Conservation (phyloP, 2,329 filamentous ascomycete genomes). For the Mycocentrospora acerina region DNA sequence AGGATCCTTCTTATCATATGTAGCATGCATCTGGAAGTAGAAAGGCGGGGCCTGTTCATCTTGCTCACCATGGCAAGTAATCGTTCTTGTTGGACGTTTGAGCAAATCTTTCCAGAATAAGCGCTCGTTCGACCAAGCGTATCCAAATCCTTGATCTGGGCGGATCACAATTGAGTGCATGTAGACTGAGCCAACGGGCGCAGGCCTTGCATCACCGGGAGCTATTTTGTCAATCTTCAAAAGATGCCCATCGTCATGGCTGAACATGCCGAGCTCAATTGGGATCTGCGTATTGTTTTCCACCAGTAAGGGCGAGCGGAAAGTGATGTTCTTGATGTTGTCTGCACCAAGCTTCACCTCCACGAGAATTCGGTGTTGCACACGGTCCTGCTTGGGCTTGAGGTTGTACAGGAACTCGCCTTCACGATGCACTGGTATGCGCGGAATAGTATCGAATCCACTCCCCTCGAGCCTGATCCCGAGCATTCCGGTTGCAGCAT, state of each 20-base stretch:
- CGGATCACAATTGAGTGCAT: slow-evolving; percentile 85
- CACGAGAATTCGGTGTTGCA: slow-evolving; percentile 86
- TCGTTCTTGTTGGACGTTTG: slow-evolving; percentile 78
- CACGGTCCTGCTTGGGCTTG: slow-evolving; percentile 79
- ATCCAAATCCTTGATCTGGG: slow-evolving; percentile 94
- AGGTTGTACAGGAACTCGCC: slow-evolving; percentile 89
- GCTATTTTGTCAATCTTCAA: slow-evolving; percentile 98
- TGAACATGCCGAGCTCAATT: slow-evolving; percentile 88
- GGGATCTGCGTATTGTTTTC: slow-evolving; percentile 98
- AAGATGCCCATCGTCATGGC: slow-evolving; percentile 80
- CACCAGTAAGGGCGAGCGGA: slow-evolving; percentile 85
- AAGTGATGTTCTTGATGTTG: slow-evolving; percentile 97
- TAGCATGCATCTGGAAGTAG: slow-evolving; percentile 93
- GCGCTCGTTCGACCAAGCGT: slow-evolving; percentile 87
- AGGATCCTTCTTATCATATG: slow-evolving; percentile 80
- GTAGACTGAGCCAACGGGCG: slow-evolving; percentile 88
- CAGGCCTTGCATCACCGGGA: slow-evolving; percentile 84
- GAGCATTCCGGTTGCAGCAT: slow-evolving; percentile 77
- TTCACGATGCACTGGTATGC: slow-evolving; percentile 89
- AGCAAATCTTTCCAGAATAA: slow-evolving; percentile 93
- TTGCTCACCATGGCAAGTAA: slow-evolving; percentile 84
- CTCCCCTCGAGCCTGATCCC: slow-evolving; percentile 86
- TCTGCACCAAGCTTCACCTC: slow-evolving; percentile 89
- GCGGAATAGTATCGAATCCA: slow-evolving; percentile 86
- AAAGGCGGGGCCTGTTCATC: slow-evolving; percentile 78